phyloP scores from a whole-genome alignment of 2,329 filamentous ascomycete species.

The Mycosphaerelloides madeirae region DNA sequence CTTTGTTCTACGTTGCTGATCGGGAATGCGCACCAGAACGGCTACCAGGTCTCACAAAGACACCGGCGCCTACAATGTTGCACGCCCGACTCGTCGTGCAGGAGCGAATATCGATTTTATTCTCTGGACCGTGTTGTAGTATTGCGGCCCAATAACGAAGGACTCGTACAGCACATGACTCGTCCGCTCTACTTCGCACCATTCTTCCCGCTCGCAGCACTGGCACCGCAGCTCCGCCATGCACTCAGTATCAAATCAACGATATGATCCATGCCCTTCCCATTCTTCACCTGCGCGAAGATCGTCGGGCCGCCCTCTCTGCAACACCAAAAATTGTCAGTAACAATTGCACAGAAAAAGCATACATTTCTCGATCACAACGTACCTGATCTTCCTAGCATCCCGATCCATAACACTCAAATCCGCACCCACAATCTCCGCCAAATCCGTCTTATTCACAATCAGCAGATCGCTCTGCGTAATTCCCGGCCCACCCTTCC shows the following conservation, averaged over 20 bases:
- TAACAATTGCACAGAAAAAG: too few species aligned
- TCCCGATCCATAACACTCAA: slow-evolving; percentile 91
- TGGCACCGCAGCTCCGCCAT: slow-evolving; percentile 84
- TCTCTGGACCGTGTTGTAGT: too few species aligned
- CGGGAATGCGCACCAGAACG: neutral
- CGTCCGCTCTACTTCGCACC: neutral
- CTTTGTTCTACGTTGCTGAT: neutral
- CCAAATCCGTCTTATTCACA: slow-evolving; percentile 96
- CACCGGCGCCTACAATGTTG: too few species aligned
- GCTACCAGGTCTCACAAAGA: too few species aligned
- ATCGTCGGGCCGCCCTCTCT: slow-evolving; percentile 91
- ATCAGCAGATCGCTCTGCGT: slow-evolving; percentile 91
- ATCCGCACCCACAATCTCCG: slow-evolving; percentile 85
- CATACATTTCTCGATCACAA: too few species aligned
- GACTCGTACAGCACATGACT: too few species aligned
- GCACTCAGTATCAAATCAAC: slow-evolving; percentile 82
- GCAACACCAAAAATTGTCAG: neutral
- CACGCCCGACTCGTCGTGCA: too few species aligned
- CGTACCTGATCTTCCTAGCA: slow-evolving; percentile 70
- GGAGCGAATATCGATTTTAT: too few species aligned
- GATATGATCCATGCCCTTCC: slow-evolving; percentile 78
- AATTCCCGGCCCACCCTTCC: slow-evolving; percentile 94
- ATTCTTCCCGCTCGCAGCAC: slow-evolving; percentile 12
- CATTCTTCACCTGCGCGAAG: slow-evolving; percentile 95
- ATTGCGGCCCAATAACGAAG: too few species aligned